phyloP scores from a whole-genome alignment of 2,329 filamentous ascomycete genomes.

The Fusarium nodosum region DNA sequence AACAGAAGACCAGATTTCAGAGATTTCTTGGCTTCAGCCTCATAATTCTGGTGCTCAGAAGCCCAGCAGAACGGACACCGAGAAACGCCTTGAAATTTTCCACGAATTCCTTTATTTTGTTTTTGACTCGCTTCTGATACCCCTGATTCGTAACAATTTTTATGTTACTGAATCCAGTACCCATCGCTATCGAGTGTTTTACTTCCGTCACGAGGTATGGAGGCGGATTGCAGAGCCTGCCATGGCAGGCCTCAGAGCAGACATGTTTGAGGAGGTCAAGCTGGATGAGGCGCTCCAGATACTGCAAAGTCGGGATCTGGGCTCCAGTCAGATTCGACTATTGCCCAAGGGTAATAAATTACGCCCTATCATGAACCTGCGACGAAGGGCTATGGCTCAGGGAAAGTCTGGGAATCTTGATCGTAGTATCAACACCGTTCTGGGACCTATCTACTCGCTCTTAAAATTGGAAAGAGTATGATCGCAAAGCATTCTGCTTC shows the following conservation, averaged over 20 bases:
- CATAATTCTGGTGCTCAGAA: slow-evolving; percentile 64
- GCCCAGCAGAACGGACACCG: slow-evolving; percentile 76
- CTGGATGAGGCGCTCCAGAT: slow-evolving; percentile 67
- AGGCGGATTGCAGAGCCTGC: slow-evolving; percentile 79
- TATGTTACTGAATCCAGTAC: slow-evolving; percentile 92
- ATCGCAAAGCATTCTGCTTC: neutral
- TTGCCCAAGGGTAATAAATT: slow-evolving; percentile 84
- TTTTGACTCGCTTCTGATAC: slow-evolving; percentile 92
- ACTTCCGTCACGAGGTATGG: slow-evolving; percentile 96
- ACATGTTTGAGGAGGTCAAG: slow-evolving; percentile 84
- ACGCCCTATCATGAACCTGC: slow-evolving; percentile 89
- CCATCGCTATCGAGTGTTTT: slow-evolving; percentile 86
- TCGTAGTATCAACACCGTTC: slow-evolving; percentile 61
- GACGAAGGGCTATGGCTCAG: slow-evolving; percentile 69
- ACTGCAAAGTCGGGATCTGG: slow-evolving; percentile 74
- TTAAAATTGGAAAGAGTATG: slow-evolving; percentile 82
- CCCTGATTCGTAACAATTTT: slow-evolving; percentile 87
- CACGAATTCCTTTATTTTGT: slow-evolving; percentile 91
- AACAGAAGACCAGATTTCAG: slow-evolving; percentile 66
- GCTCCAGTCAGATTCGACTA: slow-evolving; percentile 83
- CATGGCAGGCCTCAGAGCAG: slow-evolving; percentile 73
- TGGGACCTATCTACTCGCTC: slow-evolving; percentile 81
- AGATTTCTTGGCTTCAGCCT: slow-evolving; percentile 79
- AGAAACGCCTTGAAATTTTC: slow-evolving; percentile 83
- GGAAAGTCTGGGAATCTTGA: slow-evolving; percentile 74